These are phyloP conservation scores for Rubia yunnanensis DNA, from an alignment of 257 asterid species.

Conservation along the genomic window DNA sequence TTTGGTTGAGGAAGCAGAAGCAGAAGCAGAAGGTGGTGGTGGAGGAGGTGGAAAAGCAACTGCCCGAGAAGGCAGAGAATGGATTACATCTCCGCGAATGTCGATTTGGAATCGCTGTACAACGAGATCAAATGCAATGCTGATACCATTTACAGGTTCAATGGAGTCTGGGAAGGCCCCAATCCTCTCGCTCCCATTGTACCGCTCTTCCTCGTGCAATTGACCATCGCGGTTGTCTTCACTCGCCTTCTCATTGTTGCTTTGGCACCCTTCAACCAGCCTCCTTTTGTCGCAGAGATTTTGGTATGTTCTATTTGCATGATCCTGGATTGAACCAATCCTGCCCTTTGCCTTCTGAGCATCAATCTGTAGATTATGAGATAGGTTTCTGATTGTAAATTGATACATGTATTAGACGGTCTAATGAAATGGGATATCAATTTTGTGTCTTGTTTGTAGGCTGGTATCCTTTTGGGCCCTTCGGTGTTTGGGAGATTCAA, in stretches of 20 bases:
- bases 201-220: slow-evolving; percentile 76
- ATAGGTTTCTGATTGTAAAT: no score
- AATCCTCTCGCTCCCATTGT: slow-evolving; percentile 79
- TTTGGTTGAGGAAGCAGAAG: background rate
- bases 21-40: background rate
- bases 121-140: slow-evolving; percentile 51
- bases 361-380: background rate
- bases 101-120: slow-evolving; percentile 30
- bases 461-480: slow-evolving; percentile 78
- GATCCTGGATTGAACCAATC: background rate
- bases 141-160: slow-evolving; percentile 62
- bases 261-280: slow-evolving; percentile 61
- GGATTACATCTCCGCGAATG: background rate
- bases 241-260: slow-evolving; percentile 40
- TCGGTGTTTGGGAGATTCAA: slow-evolving; percentile 46
- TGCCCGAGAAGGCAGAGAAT: slow-evolving; percentile 1
- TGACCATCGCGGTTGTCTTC: slow-evolving; percentile 44
- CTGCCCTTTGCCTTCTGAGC: background rate
- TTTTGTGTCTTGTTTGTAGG: slow-evolving; percentile 27
- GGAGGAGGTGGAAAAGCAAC: background rate
- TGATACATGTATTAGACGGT: background rate
- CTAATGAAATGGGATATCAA: background rate
- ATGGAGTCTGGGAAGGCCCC: slow-evolving; percentile 97
- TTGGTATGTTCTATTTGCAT: slow-evolving; percentile 38
- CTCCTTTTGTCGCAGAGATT: slow-evolving; percentile 62